Base-by-base conservation (phyloP, 441 rosid species). In the Hura crepitans region DNA sequence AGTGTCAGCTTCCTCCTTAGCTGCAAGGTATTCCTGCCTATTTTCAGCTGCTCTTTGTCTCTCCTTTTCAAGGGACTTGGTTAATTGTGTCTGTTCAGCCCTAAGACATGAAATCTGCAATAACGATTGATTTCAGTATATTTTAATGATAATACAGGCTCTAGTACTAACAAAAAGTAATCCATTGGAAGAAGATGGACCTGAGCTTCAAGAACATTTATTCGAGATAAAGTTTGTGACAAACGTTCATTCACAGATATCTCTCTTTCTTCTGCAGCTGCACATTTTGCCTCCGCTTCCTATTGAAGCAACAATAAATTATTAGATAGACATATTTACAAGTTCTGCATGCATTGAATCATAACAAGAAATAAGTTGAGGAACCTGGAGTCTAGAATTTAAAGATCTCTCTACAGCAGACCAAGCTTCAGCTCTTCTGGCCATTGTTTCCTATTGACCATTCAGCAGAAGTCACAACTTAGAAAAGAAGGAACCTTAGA, bases 121-220 rank as follows among this genome's bases (percentile, higher is more conserved):
- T 11, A 78, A 74, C 17, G 43, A 62, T 50, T 20, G 51, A 23
- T 75, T 70, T 87, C 78, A 85, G 83, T 31, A 68, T 17, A 30
- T 13, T 14, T 28, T 30, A 58, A 2, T 58, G 31, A 30, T 31
- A 30, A 30, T 11, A 58, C 30, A 28, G 2, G 14, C 25, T 6
- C 13, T 8, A 22, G 14, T 55, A 15, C 13, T 8, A 22, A 22
- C 66, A 59, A 50, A 47, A 54, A 9, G 12, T 14, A 1, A 10
- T 2, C 2, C 14, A 1, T 10, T 11, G 14, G 3, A 68, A 74
- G 69, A 69, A 58, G 49, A 61, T 66, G 22, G 72, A 93, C 99
- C 99, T 95, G 97, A 68, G 96, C 97, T 85, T 96, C 99, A 72
- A 96, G 94, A 81, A 96, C 99, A 87, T 89, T 93, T 66, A 89